phyloP scores from a whole-genome alignment of 2,329 filamentous ascomycete species.

The Aphanoascus verrucosus region DNA sequence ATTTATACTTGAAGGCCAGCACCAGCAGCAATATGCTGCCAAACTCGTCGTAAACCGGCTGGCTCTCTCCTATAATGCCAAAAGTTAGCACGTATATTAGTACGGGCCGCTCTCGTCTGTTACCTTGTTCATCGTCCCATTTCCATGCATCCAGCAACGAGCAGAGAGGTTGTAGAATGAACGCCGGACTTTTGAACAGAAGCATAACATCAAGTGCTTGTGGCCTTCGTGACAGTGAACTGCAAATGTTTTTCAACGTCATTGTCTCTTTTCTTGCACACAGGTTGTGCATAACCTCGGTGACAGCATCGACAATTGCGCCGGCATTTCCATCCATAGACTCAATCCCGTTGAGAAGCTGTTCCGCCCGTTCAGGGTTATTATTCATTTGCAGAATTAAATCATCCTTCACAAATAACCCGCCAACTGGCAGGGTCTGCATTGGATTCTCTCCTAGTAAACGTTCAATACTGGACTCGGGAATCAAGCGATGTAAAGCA shows the following conservation, averaged over 20 bases:
- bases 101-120: conserved; percentile 8
- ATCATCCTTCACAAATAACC: conserved; percentile 65
- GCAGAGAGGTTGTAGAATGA: conserved; percentile 49
- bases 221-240: conserved; percentile 45
- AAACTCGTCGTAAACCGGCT: conserved; percentile 57
- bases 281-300: conserved; percentile 51
- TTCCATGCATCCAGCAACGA: conserved; percentile 51
- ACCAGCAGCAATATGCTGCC: conserved; percentile 50
- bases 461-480: conserved; percentile 63
- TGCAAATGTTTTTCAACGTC: conserved; percentile 52
- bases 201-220: conserved; percentile 49
- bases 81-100: conserved; percentile 1
- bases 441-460: conserved; percentile 77
- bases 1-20: conserved; percentile 48
- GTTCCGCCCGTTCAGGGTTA: conserved; percentile 64
- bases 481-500: conserved; percentile 74
- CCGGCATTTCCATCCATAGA: conserved; percentile 86
- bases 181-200: conserved; percentile 48
- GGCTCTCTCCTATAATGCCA: conserved; percentile 42
- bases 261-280: conserved; percentile 52
- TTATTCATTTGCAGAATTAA: conserved; percentile 67
- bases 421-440: conserved; percentile 61
- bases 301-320: conserved; percentile 67
- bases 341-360: conserved; percentile 70
- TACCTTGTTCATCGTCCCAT: conserved; percentile 53